A percentile compares a stretch with the other conserved stretches of the same genome.
phyloP scores from a whole-genome alignment of 2,329 filamentous ascomycete species.

The Tolypocladium album region DNA sequence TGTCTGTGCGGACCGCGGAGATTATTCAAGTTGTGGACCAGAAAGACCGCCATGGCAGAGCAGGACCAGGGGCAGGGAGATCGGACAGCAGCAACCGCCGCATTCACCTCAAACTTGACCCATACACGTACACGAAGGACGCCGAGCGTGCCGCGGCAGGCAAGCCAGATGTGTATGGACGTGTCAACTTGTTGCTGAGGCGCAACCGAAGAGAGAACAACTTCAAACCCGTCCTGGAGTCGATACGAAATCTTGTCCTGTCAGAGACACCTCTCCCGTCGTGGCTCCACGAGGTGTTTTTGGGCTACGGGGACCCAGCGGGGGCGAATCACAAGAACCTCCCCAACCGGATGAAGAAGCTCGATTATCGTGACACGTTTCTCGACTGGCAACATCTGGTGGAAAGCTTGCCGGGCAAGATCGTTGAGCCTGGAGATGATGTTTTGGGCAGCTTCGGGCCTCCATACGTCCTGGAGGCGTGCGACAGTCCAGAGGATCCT shows the following conservation, averaged over 20 bases:
- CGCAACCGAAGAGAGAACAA: slow-evolving; percentile 88
- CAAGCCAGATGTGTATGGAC: slow-evolving; percentile 71
- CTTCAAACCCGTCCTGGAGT: slow-evolving; percentile 87
- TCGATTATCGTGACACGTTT: slow-evolving; percentile 93
- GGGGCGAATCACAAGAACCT: slow-evolving; percentile 79
- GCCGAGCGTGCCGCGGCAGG: slow-evolving; percentile 52
- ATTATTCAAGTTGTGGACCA: slow-evolving; percentile 81
- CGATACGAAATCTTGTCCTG: slow-evolving; percentile 75
- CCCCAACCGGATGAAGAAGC: slow-evolving; percentile 61
- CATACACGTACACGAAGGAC: slow-evolving; percentile 67
- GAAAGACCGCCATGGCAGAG: slow-evolving; percentile 62
- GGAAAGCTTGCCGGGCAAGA: slow-evolving; percentile 80
- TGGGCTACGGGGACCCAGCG: slow-evolving; percentile 92
- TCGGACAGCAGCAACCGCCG: slow-evolving; percentile 61
- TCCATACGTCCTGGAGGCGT: slow-evolving; percentile 73
- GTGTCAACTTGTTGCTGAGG: slow-evolving; percentile 76
- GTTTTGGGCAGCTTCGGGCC: slow-evolving; percentile 67
- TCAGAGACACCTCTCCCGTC: slow-evolving; percentile 77
- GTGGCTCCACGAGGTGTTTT: slow-evolving; percentile 93
- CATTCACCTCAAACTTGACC: slow-evolving; percentile 72
- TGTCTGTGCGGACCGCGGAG: slow-evolving; percentile 69
- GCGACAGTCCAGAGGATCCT: slow-evolving; percentile 41
- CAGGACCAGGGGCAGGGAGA: slow-evolving; percentile 39
- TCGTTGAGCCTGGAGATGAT: slow-evolving; percentile 66
- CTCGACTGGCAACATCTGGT: slow-evolving; percentile 90